Evolutionary conservation across 768 basidiomycete genomes (phyloP).

Genomic region (Naematelia aurantialba): DNA sequence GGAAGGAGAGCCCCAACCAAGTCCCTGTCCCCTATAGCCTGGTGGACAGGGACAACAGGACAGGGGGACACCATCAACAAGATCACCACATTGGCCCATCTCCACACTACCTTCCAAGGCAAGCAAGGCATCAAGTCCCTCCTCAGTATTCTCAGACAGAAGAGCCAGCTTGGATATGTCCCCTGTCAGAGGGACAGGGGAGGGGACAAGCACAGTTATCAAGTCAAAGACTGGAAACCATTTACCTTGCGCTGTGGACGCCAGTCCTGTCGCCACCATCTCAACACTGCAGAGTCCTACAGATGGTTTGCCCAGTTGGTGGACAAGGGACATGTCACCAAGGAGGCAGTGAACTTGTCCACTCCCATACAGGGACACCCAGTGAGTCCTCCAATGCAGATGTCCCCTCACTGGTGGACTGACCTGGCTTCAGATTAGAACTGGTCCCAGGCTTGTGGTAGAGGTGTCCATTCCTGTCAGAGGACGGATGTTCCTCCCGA

Average conservation of each 20-base stretch:
- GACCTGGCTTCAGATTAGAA: not conserved
- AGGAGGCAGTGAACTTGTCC: not conserved
- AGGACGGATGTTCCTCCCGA: too few relatives aligned
- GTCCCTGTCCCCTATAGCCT: slow-evolving; percentile 6
- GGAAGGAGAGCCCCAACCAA: slow-evolving; percentile 13
- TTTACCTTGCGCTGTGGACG: not conserved
- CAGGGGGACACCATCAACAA: not conserved
- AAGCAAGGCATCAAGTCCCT: not conserved
- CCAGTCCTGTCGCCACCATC: not conserved
- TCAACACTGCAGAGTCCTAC: too few relatives aligned
- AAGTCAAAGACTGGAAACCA: not conserved
- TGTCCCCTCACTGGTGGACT: not conserved
- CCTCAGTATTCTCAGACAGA: not conserved
- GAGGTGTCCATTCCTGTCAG: not conserved
- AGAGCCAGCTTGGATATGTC: slow-evolving; percentile 1
- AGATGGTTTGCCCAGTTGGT: not conserved
- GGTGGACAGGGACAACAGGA: slow-evolving; percentile 8
- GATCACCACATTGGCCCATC: not conserved
- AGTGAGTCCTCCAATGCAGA: too few relatives aligned
- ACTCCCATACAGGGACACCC: too few relatives aligned
- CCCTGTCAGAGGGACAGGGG: slow-evolving; percentile 1
- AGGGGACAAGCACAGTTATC: not conserved
- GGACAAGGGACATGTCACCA: not conserved
- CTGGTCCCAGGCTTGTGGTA: not conserved
- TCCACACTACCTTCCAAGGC: not conserved